phyloP scores from a whole-genome alignment of 2,329 filamentous ascomycete genomes.

The Pseudogymnoascus sp. region DNA sequence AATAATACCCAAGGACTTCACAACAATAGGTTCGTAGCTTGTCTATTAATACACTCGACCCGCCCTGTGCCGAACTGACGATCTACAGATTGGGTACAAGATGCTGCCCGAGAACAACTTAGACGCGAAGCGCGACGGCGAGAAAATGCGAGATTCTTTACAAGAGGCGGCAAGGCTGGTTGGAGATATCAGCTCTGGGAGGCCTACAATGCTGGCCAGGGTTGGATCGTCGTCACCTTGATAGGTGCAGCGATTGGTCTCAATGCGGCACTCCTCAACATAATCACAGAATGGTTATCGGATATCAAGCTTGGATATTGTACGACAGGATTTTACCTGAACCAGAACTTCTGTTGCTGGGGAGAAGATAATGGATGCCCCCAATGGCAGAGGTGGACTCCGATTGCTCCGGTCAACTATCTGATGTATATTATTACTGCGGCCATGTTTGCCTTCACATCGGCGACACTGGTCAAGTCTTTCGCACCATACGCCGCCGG shows the following conservation, averaged over 20 bases:
- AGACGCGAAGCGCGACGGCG: conserved; percentile 69
- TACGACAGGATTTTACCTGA: conserved; percentile 90
- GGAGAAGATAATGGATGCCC: conserved; percentile 82
- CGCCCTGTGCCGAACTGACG: conserved; percentile 29
- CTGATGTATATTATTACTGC: conserved; percentile 81
- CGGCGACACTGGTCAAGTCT: conserved; percentile 76
- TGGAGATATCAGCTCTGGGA: conserved; percentile 79
- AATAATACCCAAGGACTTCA: conserved; percentile 62
- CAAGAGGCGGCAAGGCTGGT: conserved; percentile 54
- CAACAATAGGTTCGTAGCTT: conserved; percentile 62
- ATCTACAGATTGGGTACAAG: conserved; percentile 85
- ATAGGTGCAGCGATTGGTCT: conserved; percentile 86
- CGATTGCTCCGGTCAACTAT: conserved; percentile 72
- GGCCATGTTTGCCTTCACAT: conserved; percentile 72
- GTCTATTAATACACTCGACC: conserved; percentile 14
- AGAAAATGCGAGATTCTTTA: conserved; percentile 64
- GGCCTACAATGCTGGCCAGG: conserved; percentile 91
- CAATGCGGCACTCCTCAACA: conserved; percentile 88
- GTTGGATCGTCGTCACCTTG: conserved; percentile 93
- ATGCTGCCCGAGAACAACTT: conserved; percentile 83
- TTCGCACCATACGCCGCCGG: conserved; percentile 96
- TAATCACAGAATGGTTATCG: conserved; percentile 91
- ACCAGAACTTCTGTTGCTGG: conserved; percentile 97
- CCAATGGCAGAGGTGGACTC: conserved; percentile 86
- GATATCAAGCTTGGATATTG: conserved; percentile 97